These are phyloP conservation scores for Cercospora sojina DNA, from an alignment of 2,329 filamentous ascomycete species.

Conservation along the genomic window DNA sequence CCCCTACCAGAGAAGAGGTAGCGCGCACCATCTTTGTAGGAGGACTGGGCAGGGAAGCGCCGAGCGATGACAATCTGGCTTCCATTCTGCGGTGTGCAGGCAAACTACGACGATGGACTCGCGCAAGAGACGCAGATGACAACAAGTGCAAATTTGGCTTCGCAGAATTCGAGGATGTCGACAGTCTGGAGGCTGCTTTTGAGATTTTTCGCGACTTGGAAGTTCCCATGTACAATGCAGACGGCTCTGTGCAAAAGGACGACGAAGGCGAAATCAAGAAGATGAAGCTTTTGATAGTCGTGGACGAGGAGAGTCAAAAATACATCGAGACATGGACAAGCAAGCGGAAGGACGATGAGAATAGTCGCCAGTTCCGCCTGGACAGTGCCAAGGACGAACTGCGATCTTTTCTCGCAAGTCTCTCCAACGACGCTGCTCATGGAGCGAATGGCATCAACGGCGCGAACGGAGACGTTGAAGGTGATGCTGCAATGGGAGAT, in stretches of 20 bases:
- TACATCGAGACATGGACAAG: slow-evolving; percentile 82
- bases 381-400: slow-evolving; percentile 69
- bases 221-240: slow-evolving; percentile 66
- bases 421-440: slow-evolving; percentile 63
- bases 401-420: slow-evolving; percentile 64
- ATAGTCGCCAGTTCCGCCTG: slow-evolving; percentile 64
- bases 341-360: slow-evolving; percentile 61
- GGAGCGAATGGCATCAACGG: slow-evolving; percentile 31
- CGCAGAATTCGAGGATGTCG: slow-evolving; percentile 88
- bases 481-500: slow-evolving; percentile 27
- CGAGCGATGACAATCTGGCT: slow-evolving; percentile 76
- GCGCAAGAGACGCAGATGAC: slow-evolving; percentile 72
- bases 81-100: slow-evolving; percentile 75
- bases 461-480: slow-evolving; percentile 20
- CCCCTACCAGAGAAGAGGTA: slow-evolving; percentile 86
- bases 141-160: slow-evolving; percentile 90
- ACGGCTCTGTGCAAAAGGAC: slow-evolving; percentile 44
- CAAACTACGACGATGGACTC: slow-evolving; percentile 76
- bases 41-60: slow-evolving; percentile 75
- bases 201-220: slow-evolving; percentile 80
- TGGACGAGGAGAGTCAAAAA: slow-evolving; percentile 78
- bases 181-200: slow-evolving; percentile 80
- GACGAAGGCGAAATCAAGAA: slow-evolving; percentile 35
- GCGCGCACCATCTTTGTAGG: slow-evolving; percentile 87
- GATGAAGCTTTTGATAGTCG: slow-evolving; percentile 51